Base-by-base conservation (phyloP, 176 grass and related monocot species). In the Bolboschoenus planiculmis region DNA sequence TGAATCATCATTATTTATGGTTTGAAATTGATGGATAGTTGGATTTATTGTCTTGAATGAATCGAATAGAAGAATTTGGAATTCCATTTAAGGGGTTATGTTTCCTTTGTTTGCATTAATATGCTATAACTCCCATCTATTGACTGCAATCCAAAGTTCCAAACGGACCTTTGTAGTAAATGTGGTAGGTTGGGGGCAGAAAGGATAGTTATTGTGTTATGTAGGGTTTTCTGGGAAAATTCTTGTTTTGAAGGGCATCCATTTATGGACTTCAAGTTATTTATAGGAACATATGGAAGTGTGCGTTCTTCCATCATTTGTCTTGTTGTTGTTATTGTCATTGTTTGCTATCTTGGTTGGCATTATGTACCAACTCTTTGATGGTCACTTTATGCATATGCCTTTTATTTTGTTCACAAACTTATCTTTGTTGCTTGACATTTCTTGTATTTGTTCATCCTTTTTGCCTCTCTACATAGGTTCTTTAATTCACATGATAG, bases 401-500 rank as follows among this genome's bases (percentile, higher is more conserved):
- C n/a, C n/a, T n/a, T 48, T 75, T 29, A 4, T 31, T 51, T 31
- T 48, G 72, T 20, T 72, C 20, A 46, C 20, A 72, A 46, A 74
- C 44, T 53, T 21, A 71, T 70, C 16, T 37, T 56, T 62, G 4
- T 58, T 76, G 24, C 68, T 36, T 76, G 54, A n/a, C 54, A 14
- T 51, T n/a, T 21, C 54, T 78, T 53, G 24, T 53, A 53, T 44
- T 62, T 46, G 27, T 53, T 70, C 18, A 56, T 30, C 13, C 21
- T 36, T 68, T 68, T 76, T 59, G 30, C 70, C 83, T 80, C 35
- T 78, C 79, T 84, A 39, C 4, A 64, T 83, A 99, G 97, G 66
- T 99, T 96, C 78, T 99, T 99, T 81, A 91, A 85, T 89, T 95
- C 86, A 11, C 91, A 90, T 87, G 93, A 96, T 85, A 96, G 86